phyloP scores from a whole-genome alignment of 106 monocot species.

The Acanthochlamys bracteata region DNA sequence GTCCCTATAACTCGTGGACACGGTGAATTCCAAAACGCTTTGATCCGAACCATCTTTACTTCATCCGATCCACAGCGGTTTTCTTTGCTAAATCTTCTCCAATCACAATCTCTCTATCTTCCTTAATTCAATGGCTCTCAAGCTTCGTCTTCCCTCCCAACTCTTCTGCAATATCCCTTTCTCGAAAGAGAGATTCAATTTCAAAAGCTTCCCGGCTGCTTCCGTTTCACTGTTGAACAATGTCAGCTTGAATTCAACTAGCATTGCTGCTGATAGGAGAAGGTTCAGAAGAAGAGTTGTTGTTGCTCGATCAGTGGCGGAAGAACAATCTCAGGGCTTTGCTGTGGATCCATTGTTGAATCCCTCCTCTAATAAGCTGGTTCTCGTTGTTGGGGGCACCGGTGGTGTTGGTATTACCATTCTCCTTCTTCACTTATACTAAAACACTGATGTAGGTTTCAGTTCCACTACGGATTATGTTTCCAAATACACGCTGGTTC shows the following conservation, averaged over 20 bases:
- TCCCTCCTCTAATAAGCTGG: constrained; percentile 29
- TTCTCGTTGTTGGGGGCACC: constrained; percentile 67
- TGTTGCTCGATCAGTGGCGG: constrained; percentile 20
- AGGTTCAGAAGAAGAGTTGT: background rate
- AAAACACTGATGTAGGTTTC: background rate
- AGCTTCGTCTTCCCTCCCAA: background rate
- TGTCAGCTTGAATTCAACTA: too few relatives aligned
- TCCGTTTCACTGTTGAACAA: background rate
- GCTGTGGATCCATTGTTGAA: background rate
- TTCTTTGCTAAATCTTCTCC: too few relatives aligned
- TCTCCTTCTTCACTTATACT: background rate
- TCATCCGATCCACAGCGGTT: too few relatives aligned
- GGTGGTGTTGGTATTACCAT: constrained; percentile 54
- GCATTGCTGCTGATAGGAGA: too few relatives aligned
- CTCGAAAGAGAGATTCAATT: background rate
- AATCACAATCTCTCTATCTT: background rate
- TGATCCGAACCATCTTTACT: too few relatives aligned
- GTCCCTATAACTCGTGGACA: too few relatives aligned
- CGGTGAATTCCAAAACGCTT: too few relatives aligned
- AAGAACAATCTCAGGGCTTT: constrained; percentile 19
- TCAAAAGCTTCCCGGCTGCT: background rate
- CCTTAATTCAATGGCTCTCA: background rate
- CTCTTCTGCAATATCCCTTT: background rate
- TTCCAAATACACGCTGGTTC: too few relatives aligned
- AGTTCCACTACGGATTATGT: background rate